Base-by-base conservation (phyloP, 139 green algal species). In the Chlorella sp. region DNA sequence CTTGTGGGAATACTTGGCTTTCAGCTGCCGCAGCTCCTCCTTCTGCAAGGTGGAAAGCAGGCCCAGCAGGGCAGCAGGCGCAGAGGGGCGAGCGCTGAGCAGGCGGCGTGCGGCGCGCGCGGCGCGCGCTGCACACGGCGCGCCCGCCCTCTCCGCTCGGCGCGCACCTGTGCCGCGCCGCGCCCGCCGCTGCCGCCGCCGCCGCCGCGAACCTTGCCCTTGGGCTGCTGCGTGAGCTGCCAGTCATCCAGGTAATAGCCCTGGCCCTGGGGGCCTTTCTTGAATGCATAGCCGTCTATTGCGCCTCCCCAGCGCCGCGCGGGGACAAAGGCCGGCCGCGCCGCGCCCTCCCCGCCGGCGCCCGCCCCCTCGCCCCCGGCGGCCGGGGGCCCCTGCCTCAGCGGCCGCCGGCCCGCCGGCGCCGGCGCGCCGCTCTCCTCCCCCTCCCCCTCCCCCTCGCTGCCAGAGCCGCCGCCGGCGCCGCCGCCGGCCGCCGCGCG, bases 201-300 rank as follows among this genome's bases (percentile, higher is more conserved):
- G 53, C 76, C 58, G 72, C 60, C 64, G n/a, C 67, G 59, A n/a
- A n/a, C n/a, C 50, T 53, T 71, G 64, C 5, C 23, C 60, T 51
- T 58, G 53, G 23, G 1, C 25, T 46, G 77, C 48, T 43, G 48
- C 27, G 65, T 53, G 62, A 53, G 65, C 55, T 46, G 50, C 63
- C 42, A 2, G 0, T 29, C 43, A 35, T 92, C 88, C 3, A 51
- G 15, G 69, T 95, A 94, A 72, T 93, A 95, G 8, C 91, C 91
- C 25, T 92, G 0, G 2, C 91, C 91, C 60, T 87, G 63, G 0
- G 58, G 58, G 12, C 88, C 91, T 42, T 80, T 84, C 21, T 87
- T 85, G 73, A 93, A 95, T 5, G 74, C 79, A 29, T 87, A 92
- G 2, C 90, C 90, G 2, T 38, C 38, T 38, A 69, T 67, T 3